Base-by-base conservation (phyloP, 2,329 filamentous ascomycete genomes). In the Acarospora socialis region DNA sequence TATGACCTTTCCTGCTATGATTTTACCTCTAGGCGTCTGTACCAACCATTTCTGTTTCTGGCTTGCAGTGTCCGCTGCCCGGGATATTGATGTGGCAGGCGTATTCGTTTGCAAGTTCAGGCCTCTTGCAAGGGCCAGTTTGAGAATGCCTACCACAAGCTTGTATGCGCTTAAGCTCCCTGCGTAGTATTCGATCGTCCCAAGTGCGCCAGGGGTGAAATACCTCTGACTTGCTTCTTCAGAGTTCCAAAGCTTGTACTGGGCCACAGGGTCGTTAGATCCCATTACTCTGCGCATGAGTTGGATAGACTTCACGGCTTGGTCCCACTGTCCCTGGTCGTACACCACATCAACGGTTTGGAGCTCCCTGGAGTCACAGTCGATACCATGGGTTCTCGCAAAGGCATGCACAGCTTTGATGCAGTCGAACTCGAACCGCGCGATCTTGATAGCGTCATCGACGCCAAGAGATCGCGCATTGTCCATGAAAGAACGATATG, bases 11-110 rank as follows among this genome's bases (percentile, higher is more conserved):
- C 60, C 56, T 1, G 82, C 64, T 0, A 51, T 50, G 34, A 92
- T 65, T 24, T 55, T 59, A n/a, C 83, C 84, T 14, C 82, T 71
- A 0, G 63, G 54, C 1, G 83, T 92, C 28, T 73, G 60, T 0
- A 83, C 57, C 0, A 63, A 61, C 72, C 79, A 86, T 3, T 48
- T 47, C 13, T n/a, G 26, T 16, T n/a, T 12, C n/a, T 41, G 39
- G 28, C 40, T 40, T 34, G 16, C 20, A 17, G 7, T 13, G 6
- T 28, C 22, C 20, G 13, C 21, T 4, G 24, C 16, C 27, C 37
- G 41, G 14, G 22, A 22, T n/a, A 52, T 36, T n/a, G 27, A 35
- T 4, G 41, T 41, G 9, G 42, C 48, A n/a, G 48, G 44, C 5
- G 50, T 53, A 10, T 40, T 34, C 2, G 49, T 52, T 34, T 53